These are phyloP conservation scores for Candida tropicalis DNA, from an alignment of 1,139 yeast genomes.

Conservation along the genomic window DNA sequence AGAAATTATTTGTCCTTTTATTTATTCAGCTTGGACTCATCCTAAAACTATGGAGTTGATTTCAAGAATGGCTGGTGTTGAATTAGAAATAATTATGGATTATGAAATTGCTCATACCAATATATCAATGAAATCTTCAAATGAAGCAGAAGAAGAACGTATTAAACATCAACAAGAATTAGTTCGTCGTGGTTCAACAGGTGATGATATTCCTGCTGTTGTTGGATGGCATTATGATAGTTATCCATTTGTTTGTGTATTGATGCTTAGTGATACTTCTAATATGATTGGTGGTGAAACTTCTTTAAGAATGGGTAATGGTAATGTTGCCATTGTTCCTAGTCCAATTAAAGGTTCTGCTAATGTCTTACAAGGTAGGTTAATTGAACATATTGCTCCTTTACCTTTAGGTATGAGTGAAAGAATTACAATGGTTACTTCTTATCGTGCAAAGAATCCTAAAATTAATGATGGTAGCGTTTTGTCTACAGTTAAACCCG, in stretches of 20 bases:
- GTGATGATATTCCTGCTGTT: constrained; percentile 49
- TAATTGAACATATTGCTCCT: constrained; percentile 59
- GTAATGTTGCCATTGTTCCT: constrained; percentile 43
- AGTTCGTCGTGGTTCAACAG: constrained; percentile 16
- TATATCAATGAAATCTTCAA: constrained; percentile 39
- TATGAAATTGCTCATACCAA: constrained; percentile 58
- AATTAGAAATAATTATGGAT: constrained; percentile 52
- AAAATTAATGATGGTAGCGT: constrained; percentile 29
- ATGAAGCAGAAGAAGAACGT: constrained; percentile 23
- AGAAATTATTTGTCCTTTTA: constrained; percentile 41
- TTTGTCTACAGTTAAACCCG: constrained; percentile 42
- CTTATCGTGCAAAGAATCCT: constrained; percentile 37
- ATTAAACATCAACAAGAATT: constrained; percentile 13
- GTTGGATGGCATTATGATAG: constrained; percentile 64
- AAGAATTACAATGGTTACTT: constrained; percentile 55
- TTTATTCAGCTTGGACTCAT: constrained; percentile 57
- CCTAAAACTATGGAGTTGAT: constrained; percentile 54
- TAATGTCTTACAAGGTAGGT: constrained; percentile 57
- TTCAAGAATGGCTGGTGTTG: constrained; percentile 57
- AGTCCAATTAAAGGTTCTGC: constrained; percentile 59
- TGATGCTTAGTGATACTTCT: constrained; percentile 59
- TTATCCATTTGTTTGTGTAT: constrained; percentile 64
- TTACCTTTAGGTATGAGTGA: constrained; percentile 53
- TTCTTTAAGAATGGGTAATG: constrained; percentile 48
- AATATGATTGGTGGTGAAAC: constrained; percentile 65